Conservation (phyloP, 1,284 basidiomycete species). For the Coniferiporia weirii region DNA sequence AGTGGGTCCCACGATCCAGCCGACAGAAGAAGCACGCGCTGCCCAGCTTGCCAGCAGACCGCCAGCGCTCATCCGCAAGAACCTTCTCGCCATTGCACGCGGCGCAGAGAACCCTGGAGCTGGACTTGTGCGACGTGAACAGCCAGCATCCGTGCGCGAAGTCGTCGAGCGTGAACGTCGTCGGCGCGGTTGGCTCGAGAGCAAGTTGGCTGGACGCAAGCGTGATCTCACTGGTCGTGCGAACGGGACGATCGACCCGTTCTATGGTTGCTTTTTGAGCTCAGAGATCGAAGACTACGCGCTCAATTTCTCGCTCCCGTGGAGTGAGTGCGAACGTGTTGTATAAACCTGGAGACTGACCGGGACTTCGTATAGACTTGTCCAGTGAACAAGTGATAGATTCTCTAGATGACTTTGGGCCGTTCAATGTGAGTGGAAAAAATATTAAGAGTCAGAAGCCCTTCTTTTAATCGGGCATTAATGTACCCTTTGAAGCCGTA, state of each 20-base stretch:
- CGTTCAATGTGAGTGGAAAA: constrained; percentile 20
- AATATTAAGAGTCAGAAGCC: not conserved
- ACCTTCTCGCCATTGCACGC: constrained; percentile 9
- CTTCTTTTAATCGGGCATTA: too few relatives aligned
- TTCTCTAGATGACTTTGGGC: constrained; percentile 12
- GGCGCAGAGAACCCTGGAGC: not conserved
- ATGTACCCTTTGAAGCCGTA: constrained; percentile 20
- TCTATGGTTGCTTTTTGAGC: constrained; percentile 54
- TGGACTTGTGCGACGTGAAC: constrained; percentile 5
- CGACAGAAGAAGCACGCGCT: constrained; percentile 15
- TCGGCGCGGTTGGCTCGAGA: constrained; percentile 6
- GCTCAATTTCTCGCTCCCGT: constrained; percentile 57
- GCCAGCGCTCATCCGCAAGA: constrained; percentile 17
- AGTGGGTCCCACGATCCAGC: constrained; percentile 12
- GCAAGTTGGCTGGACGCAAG: constrained; percentile 32
- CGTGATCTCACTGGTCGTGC: constrained; percentile 37
- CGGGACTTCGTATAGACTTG: constrained; percentile 28
- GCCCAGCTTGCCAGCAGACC: constrained; percentile 6
- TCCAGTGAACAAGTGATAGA: constrained; percentile 25
- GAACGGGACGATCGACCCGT: constrained; percentile 49
- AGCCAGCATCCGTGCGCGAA: constrained; percentile 6
- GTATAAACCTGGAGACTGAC: not conserved
- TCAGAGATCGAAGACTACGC: constrained; percentile 55
- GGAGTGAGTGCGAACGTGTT: constrained; percentile 42
- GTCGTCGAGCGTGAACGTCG: constrained; percentile 14